Evolutionary conservation across 768 basidiomycete genomes (phyloP), one percentile per base, ranked within the genome.

Genomic region (Imleria badia): DNA sequence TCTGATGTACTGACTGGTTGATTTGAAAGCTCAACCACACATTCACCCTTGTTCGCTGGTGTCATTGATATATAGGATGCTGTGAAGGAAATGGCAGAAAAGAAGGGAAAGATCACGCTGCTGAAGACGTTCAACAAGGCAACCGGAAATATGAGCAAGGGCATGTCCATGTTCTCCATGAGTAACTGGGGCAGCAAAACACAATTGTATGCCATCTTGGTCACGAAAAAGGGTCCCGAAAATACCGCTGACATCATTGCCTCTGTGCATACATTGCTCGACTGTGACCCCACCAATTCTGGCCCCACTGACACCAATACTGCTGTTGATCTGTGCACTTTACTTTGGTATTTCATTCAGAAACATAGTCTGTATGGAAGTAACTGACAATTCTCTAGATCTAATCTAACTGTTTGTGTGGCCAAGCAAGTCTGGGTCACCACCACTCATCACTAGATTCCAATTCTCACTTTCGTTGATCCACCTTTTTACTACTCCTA

Each of bases 111-210:
- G 36, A 42, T 52, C 20, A 46, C 6, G 1, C 13, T 52, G 26
- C 39, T 13, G 3, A 52, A 47, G 55, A 41, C 17, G 11, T 29
- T 52, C 33, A 56, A 56, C 45, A 46, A 56, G 20, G 45, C 8
- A 1, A 47, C 50, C 0, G 38, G 34, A 7, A 56, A 46, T 5
- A 52, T 56, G 51, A 56, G 51, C 51, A 56, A 56, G 42, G 51
- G 33, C 0, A 29, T 5, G 0, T 47, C 26, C 0, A 52, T 56
- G 45, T 56, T 56, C 14, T 56, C 55, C 31, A 30, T 53, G 31
- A 20, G 2, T 13, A 52, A 56, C 33, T 56, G 51, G 55, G 39
- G 45, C 17, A 26, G 31, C 6, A 9, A 56, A 46, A 52, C 9
- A 0, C 23, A 42, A 3, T 41, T 40, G 13, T 56, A 51, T 29